These are phyloP conservation scores for Primulina eburnea DNA, from an alignment of 257 asterid species.

Conservation along the genomic window DNA sequence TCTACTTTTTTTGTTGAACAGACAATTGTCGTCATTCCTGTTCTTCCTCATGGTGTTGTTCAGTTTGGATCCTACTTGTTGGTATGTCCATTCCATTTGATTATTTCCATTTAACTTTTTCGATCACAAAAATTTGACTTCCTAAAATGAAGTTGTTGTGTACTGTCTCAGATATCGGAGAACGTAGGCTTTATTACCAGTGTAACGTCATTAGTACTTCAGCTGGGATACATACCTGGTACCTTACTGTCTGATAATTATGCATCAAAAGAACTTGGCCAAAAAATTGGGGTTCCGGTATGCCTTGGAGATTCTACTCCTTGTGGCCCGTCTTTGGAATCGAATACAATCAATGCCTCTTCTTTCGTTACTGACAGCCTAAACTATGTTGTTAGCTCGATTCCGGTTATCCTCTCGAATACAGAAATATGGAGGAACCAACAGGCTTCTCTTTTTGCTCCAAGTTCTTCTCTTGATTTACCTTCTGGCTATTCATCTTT, in stretches of 20 bases:
- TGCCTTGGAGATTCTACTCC: constrained; percentile 29
- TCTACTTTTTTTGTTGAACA: neutral
- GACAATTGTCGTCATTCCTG: constrained; percentile 7
- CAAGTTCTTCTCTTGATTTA: neutral
- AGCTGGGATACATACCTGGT: constrained; percentile 52
- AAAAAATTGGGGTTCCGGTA: constrained; percentile 28
- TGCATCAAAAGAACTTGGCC: constrained; percentile 30
- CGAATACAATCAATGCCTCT: constrained; percentile 25
- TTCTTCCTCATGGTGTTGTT: constrained; percentile 13
- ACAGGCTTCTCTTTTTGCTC: neutral
- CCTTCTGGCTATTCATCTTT: neutral
- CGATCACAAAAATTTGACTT: neutral
- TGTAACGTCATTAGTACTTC: constrained; percentile 44
- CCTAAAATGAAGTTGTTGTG: constrained; percentile 16
- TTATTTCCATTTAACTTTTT: constrained; percentile 4
- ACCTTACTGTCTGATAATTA: constrained; percentile 39
- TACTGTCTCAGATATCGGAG: constrained; percentile 55
- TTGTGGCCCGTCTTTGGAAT: constrained; percentile 26
- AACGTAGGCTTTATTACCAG: constrained; percentile 51
- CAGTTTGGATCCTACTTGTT: constrained; percentile 22
- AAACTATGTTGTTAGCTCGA: constrained; percentile 21
- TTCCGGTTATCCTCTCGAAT: constrained; percentile 2
- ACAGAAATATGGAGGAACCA: neutral
- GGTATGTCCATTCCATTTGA: constrained; percentile 34
- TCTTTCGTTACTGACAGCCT: constrained; percentile 24